Evolutionary conservation across 331 rosid genomes (phyloP).

Genomic region (Telfairia occidentalis): DNA sequence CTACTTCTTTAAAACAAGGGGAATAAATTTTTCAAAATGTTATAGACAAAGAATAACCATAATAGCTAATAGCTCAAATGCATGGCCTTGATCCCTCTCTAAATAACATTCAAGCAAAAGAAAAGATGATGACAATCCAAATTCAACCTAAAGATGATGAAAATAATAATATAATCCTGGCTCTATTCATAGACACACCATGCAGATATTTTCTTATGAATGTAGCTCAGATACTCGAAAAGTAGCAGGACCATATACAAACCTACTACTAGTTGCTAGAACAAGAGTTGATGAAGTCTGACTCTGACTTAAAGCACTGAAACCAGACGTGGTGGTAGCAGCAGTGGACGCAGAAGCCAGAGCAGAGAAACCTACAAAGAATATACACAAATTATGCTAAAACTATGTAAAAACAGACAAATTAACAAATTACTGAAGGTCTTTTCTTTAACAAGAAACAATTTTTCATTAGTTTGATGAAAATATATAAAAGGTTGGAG

Average conservation of each 20-base stretch:
- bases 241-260: conserved; percentile 16
- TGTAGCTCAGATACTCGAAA: neutral
- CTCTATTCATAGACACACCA: neutral
- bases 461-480: too few relatives aligned
- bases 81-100: neutral
- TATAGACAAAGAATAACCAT: neutral
- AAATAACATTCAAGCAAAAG: neutral
- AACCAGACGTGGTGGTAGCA: conserved; percentile 29
- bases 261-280: conserved; percentile 74
- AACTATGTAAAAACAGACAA: neutral
- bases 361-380: conserved; percentile 40
- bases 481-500: too few relatives aligned
- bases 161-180: neutral
- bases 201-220: neutral
- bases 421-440: neutral
- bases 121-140: neutral
- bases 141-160: neutral
- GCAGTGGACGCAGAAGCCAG: conserved; percentile 38
- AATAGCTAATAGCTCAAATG: neutral
- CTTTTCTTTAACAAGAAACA: too few relatives aligned
- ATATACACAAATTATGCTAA: neutral
- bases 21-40: neutral
- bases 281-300: conserved; percentile 39
- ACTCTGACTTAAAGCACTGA: conserved; percentile 45
- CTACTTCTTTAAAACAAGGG: neutral